These are phyloP conservation scores for Leccinum pellstonianum DNA, from an alignment of 768 basidiomycete species.

Conservation along the genomic window DNA sequence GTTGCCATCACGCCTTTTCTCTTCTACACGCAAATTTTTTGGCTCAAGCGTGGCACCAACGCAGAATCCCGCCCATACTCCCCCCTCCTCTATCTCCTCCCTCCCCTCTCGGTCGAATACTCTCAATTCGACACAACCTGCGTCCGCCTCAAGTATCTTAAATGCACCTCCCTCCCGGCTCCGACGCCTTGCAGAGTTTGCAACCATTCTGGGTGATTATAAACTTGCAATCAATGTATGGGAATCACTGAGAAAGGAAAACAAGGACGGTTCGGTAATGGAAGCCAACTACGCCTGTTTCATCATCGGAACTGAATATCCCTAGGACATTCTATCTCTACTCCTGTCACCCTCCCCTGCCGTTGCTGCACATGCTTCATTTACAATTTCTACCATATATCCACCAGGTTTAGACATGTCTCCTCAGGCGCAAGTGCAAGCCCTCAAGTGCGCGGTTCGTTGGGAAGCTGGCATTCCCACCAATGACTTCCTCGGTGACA, in stretches of 20 bases:
- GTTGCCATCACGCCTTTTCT: slow-evolving; percentile 81
- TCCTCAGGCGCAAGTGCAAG: slow-evolving; percentile 65
- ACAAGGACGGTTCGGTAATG: slow-evolving; percentile 78
- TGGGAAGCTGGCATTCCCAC: slow-evolving; percentile 70
- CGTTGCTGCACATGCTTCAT: slow-evolving; percentile 55
- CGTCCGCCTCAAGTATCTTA: slow-evolving; percentile 16
- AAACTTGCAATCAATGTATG: slow-evolving; percentile 81
- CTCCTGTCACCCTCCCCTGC: slow-evolving; percentile 66
- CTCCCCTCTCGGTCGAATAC: slow-evolving; percentile 38
- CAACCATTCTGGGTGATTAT: slow-evolving; percentile 88
- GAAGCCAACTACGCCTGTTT: neutral
- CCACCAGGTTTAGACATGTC: slow-evolving; percentile 46
- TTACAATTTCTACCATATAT: slow-evolving; percentile 54
- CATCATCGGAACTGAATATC: slow-evolving; percentile 11
- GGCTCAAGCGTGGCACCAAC: slow-evolving; percentile 58
- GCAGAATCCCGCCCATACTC: slow-evolving; percentile 37
- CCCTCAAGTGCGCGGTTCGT: slow-evolving; percentile 65
- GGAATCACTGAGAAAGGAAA: slow-evolving; percentile 85
- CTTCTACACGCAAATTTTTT: slow-evolving; percentile 81
- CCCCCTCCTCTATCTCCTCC: slow-evolving; percentile 40
- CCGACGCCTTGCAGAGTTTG: slow-evolving; percentile 92
- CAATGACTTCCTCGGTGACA: slow-evolving; percentile 54
- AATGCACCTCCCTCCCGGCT: slow-evolving; percentile 59
- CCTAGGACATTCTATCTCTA: slow-evolving; percentile 79
- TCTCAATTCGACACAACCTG: slow-evolving; percentile 35